Percentiles rank a stretch among this genome's conserved stretches.
These are phyloP conservation scores for Candida khao-thaluensis DNA, from an alignment of 805 yeast genomes.

Conservation along the genomic window DNA sequence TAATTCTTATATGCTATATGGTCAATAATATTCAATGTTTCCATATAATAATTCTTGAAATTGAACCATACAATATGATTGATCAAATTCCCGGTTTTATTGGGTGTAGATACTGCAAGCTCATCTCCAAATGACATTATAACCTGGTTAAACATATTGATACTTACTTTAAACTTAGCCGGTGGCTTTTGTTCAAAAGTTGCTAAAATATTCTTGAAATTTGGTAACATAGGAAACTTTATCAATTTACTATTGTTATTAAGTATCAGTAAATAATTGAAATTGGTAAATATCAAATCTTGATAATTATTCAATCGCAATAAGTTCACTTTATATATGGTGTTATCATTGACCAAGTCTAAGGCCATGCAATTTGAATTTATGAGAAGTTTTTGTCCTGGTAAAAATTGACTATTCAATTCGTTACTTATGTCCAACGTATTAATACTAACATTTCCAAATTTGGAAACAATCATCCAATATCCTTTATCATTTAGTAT, in stretches of 20 bases:
- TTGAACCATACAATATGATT: conserved; percentile 42
- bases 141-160: conserved; percentile 25
- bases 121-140: conserved; percentile 28
- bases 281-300: conserved; percentile 23
- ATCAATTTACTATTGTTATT: conserved; percentile 19
- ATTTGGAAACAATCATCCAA: conserved; percentile 36
- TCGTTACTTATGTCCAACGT: conserved; percentile 25
- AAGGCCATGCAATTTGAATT: conserved; percentile 9
- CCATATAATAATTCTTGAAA: conserved; percentile 32
- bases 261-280: conserved; percentile 26
- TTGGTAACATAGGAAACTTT: conserved; percentile 32
- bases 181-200: conserved; percentile 21
- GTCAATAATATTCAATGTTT: conserved; percentile 31
- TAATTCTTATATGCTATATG: conserved; percentile 38
- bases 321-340: conserved; percentile 24
- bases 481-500: conserved; percentile 20
- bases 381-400: conserved; percentile 21
- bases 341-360: conserved; percentile 18
- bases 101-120: conserved; percentile 32
- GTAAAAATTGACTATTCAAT: conserved; percentile 23
- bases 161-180: conserved; percentile 24
- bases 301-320: conserved; percentile 12
- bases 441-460: conserved; percentile 32
- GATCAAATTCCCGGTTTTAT: conserved; percentile 18
- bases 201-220: conserved; percentile 26